Evolutionary conservation across 2,329 filamentous ascomycete genomes (phyloP), one percentile per base, ranked within the genome.

Genomic region (Claviceps sp.): DNA sequence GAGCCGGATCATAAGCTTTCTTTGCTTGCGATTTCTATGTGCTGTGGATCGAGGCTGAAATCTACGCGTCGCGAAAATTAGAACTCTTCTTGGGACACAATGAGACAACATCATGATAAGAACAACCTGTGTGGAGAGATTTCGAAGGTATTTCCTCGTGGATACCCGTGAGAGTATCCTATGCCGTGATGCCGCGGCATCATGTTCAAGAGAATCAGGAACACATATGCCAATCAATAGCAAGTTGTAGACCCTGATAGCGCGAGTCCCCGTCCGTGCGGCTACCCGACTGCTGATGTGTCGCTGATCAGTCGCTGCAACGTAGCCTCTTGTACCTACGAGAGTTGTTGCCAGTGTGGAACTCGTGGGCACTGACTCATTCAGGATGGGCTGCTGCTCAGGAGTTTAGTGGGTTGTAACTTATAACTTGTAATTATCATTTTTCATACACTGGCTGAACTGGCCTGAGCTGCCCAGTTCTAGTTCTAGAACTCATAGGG

Each of bases 141-240:
- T 59, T 89, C 88, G 66, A 95, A 91, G 46, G 85, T 87, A 64
- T 84, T 84, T 55, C 77, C 79, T 57, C 83, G 78, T 57, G 86
- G 85, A 68, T 90, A 90, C 65, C 89, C 90, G 73, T 93, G 95
- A 57, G 84, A 81, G 70, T 86, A 91, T 68, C 84, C 84, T 69
- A 73, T 73, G 56, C 74, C 72, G 65, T 85, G 78, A 76, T 95
- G 88, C 74, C 89, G 82, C 67, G 91, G 87, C 82, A 93, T 89
- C 81, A 85, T 86, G 73, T 81, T 82, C 66, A 70, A 71, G 65
- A 58, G 52, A 52, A 52, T 50, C 50, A 56, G 54, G 51, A 57
- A 62, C 52, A 59, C 64, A 67, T 63, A 63, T 50, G 61, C 61
- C 52, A 16, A 26, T 16, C 34, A 37, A 48, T n/a, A n/a, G 11